A percentile compares a stretch with the other conserved stretches of the same genome.
These are phyloP conservation scores for Apiotrichum brassicae DNA, from an alignment of 1,284 basidiomycete species.

Conservation along the genomic window DNA sequence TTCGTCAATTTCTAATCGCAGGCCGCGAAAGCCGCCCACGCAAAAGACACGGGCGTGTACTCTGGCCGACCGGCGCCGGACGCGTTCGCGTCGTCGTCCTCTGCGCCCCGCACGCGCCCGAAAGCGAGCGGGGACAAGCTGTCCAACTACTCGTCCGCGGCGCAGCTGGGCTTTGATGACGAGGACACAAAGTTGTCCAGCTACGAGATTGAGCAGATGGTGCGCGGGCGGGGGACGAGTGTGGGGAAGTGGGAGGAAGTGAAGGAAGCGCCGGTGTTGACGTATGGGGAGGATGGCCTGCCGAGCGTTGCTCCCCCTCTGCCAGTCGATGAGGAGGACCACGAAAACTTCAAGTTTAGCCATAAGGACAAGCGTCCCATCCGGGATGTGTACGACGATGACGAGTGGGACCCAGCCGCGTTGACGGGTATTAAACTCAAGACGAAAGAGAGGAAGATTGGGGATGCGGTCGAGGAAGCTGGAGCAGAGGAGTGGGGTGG, in stretches of 20 bases:
- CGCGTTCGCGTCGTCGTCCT: not conserved
- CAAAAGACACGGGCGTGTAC: slow-evolving; percentile 10
- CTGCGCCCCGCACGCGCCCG: not conserved
- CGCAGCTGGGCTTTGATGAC: slow-evolving; percentile 69
- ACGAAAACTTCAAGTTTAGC: slow-evolving; percentile 29
- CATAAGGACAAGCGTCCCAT: slow-evolving; percentile 25
- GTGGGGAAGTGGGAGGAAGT: slow-evolving; percentile 82
- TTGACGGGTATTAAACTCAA: slow-evolving; percentile 32
- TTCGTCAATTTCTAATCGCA: too few species aligned
- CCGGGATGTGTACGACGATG: slow-evolving; percentile 38
- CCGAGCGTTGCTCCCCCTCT: not conserved
- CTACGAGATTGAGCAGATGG: slow-evolving; percentile 56
- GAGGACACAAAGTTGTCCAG: slow-evolving; percentile 52
- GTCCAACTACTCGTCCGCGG: slow-evolving; percentile 79
- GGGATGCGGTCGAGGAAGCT: slow-evolving; percentile 9
- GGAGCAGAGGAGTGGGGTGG: slow-evolving; percentile 19
- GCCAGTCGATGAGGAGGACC: slow-evolving; percentile 22
- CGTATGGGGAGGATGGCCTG: slow-evolving; percentile 3
- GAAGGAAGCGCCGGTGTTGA: slow-evolving; percentile 2
- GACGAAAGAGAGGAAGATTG: slow-evolving; percentile 28
- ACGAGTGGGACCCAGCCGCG: slow-evolving; percentile 34
- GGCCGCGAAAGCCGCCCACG: slow-evolving; percentile 32
- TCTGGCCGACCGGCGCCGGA: slow-evolving; percentile 3
- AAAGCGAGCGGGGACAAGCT: slow-evolving; percentile 57
- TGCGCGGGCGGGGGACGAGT: slow-evolving; percentile 59